phyloP scores from a whole-genome alignment of 2,329 filamentous ascomycete species.

The Ascochyta viciae-villosae region DNA sequence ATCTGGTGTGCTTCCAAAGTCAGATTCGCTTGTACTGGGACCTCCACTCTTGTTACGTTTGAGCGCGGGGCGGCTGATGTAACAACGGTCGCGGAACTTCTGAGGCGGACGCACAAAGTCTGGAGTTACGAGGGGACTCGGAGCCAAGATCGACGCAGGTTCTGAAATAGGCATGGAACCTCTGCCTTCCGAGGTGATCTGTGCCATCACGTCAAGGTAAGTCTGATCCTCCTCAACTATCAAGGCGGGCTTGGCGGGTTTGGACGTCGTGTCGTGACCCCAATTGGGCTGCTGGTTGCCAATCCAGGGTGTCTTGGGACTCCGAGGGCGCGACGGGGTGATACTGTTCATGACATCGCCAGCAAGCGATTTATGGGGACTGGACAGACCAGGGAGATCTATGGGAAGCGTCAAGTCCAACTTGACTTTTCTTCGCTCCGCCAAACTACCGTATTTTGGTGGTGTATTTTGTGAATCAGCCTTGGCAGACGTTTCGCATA shows the following conservation, averaged over 20 bases:
- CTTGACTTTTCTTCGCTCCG: constrained; percentile 38
- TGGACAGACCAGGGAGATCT: constrained; percentile 27
- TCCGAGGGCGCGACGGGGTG: constrained; percentile 32
- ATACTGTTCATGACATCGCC: constrained; percentile 20
- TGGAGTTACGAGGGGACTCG: constrained; percentile 8
- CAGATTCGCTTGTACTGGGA: constrained; percentile 22
- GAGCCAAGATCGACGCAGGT: not conserved
- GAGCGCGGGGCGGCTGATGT: constrained; percentile 16
- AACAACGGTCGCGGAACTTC: constrained; percentile 22
- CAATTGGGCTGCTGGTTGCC: constrained; percentile 20
- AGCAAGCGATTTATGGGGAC: constrained; percentile 23
- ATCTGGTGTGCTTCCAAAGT: constrained; percentile 17
- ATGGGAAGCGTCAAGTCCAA: constrained; percentile 38
- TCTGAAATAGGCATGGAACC: not conserved
- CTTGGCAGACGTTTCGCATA: not conserved
- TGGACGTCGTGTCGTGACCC: constrained; percentile 3
- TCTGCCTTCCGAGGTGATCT: not conserved
- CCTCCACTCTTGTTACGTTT: constrained; percentile 20
- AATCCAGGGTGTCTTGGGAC: constrained; percentile 37
- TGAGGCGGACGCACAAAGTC: constrained; percentile 15
- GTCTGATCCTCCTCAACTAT: constrained; percentile 14
- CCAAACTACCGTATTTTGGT: constrained; percentile 25
- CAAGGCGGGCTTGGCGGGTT: constrained; percentile 14
- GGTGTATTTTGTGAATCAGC: not conserved
- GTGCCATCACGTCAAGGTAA: not conserved